Conservation (phyloP, 2,329 filamentous ascomycete genomes). For the Aureobasidium sp. region DNA sequence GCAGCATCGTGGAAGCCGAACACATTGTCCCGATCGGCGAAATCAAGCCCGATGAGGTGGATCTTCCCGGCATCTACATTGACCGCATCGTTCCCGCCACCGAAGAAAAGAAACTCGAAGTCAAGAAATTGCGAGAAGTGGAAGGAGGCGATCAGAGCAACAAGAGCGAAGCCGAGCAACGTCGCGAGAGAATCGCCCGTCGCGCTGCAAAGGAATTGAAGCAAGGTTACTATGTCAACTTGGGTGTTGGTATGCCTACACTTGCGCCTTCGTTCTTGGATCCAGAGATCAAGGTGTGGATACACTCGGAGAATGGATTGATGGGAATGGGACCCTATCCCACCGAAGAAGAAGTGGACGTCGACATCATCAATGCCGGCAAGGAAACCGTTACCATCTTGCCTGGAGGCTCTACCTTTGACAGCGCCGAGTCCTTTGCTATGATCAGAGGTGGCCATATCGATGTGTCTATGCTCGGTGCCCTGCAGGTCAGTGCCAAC, state of each 20-base stretch:
- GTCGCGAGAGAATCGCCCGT: conserved; percentile 63
- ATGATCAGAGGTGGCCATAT: conserved; percentile 84
- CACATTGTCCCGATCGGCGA: conserved; percentile 68
- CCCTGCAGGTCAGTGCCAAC: conserved; percentile 67
- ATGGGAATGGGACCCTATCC: conserved; percentile 78
- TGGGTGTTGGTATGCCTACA: conserved; percentile 79
- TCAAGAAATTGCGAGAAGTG: conserved; percentile 48
- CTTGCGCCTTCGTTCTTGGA: conserved; percentile 71
- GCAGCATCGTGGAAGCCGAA: conserved; percentile 78
- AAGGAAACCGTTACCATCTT: conserved; percentile 80
- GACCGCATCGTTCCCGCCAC: conserved; percentile 71
- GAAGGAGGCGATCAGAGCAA: conserved; percentile 26
- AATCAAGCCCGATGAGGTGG: conserved; percentile 64
- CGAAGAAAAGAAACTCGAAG: conserved; percentile 62
- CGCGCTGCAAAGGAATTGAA: conserved; percentile 74
- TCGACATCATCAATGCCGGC: conserved; percentile 76
- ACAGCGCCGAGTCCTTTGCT: conserved; percentile 70
- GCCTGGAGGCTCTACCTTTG: conserved; percentile 68
- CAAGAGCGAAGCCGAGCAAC: conserved; percentile 40
- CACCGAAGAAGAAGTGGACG: conserved; percentile 59
- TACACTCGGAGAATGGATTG: conserved; percentile 82
- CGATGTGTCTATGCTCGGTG: conserved; percentile 74
- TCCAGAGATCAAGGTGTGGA: conserved; percentile 61
- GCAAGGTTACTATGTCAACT: conserved; percentile 70
- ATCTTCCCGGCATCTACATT: conserved; percentile 75